Conservation (phyloP, 176 grass and related monocot species). For the Poa annua region DNA sequence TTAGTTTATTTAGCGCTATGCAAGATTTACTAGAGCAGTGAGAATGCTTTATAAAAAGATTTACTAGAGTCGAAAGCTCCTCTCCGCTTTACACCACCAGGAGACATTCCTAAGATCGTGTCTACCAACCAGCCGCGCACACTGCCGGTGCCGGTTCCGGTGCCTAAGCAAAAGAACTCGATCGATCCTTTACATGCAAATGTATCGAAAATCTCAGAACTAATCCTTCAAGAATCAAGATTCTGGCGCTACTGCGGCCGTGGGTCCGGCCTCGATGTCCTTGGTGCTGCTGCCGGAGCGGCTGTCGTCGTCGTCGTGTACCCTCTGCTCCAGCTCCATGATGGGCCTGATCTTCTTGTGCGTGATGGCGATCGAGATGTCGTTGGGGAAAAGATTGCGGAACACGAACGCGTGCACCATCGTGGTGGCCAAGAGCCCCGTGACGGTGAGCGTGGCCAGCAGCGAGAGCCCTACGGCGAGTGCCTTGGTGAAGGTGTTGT, state of each 20-base stretch:
- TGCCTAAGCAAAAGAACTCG: neutral
- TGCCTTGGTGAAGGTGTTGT: slow-evolving; percentile 58
- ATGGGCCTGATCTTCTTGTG: slow-evolving; percentile 52
- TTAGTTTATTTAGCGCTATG: too few species aligned
- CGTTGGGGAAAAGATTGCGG: slow-evolving; percentile 82
- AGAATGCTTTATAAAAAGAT: neutral
- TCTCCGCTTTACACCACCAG: neutral
- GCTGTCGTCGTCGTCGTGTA: neutral
- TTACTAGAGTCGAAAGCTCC: neutral
- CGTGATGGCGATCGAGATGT: slow-evolving; percentile 90
- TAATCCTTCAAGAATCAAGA: neutral
- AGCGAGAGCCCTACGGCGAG: slow-evolving; percentile 56
- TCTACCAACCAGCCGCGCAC: neutral
- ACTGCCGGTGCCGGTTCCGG: neutral
- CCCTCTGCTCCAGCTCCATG: slow-evolving; percentile 45
- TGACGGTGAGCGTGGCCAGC: slow-evolving; percentile 63
- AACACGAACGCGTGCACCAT: slow-evolving; percentile 69
- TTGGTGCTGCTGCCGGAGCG: slow-evolving; percentile 13
- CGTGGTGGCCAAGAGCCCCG: slow-evolving; percentile 55
- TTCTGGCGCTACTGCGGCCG: neutral
- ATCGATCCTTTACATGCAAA: slow-evolving; percentile 6
- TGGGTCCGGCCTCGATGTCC: slow-evolving; percentile 36
- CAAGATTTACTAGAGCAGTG: neutral
- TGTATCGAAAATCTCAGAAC: neutral
- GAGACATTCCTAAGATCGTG: neutral